phyloP scores from a whole-genome alignment of 495 filamentous ascomycete genomes.

The Friedmanniomyces endolithicus region DNA sequence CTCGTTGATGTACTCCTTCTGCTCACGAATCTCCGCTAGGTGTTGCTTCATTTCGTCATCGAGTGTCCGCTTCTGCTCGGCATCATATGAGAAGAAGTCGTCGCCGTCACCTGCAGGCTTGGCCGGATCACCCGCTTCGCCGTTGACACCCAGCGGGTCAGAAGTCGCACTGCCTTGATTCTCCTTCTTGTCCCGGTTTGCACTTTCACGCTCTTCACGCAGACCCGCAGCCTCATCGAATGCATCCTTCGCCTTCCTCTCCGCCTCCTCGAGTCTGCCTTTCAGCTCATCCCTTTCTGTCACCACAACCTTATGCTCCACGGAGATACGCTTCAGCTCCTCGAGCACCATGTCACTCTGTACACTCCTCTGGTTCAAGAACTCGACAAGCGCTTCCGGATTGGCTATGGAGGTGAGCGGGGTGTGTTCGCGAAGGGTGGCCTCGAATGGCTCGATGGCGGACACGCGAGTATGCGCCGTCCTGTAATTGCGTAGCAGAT shows the following conservation, averaged over 20 bases:
- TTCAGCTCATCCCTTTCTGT: slow-evolving; percentile 67
- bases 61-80: slow-evolving; percentile 53
- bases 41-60: slow-evolving; percentile 27
- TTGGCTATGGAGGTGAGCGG: slow-evolving; percentile 80
- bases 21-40: slow-evolving; percentile 21
- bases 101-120: slow-evolving; percentile 43
- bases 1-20: slow-evolving; percentile 15
- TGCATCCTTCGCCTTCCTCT: slow-evolving; percentile 50
- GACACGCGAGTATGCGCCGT: slow-evolving; percentile 74
- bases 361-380: slow-evolving; percentile 76
- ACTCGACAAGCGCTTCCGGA: slow-evolving; percentile 74
- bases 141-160: slow-evolving; percentile 10
- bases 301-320: slow-evolving; percentile 66
- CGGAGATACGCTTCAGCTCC: slow-evolving; percentile 76
- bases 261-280: slow-evolving; percentile 56
- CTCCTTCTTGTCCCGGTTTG: background rate
- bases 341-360: slow-evolving; percentile 84
- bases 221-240: slow-evolving; percentile 21
- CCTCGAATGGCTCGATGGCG: slow-evolving; percentile 86
- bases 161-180: slow-evolving; percentile 1
- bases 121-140: background rate
- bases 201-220: slow-evolving; percentile 16
- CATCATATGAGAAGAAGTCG: slow-evolving; percentile 71
- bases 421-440: slow-evolving; percentile 76
- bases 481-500: slow-evolving; percentile 81